Conservation (phyloP, 306 rosid species). For the Sechiopsis laciniata region DNA sequence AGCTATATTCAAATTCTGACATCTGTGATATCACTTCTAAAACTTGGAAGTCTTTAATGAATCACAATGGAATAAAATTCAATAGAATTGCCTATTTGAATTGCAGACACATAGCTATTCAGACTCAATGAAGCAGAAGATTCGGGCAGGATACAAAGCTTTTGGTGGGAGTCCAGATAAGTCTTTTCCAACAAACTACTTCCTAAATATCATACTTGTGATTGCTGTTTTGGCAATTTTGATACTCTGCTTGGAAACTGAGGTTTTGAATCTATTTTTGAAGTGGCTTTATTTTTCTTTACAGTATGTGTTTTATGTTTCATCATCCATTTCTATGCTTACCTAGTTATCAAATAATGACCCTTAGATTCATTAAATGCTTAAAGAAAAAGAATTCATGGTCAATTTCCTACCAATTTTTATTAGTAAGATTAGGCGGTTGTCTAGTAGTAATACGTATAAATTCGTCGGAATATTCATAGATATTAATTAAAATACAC, state of each 20-base stretch:
- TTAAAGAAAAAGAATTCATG: no score
- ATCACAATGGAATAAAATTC: constrained; percentile 78
- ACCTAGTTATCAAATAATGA: no score
- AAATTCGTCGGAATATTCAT: no score
- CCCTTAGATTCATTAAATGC: no score
- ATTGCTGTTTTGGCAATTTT: constrained; percentile 72
- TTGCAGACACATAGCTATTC: constrained; percentile 78
- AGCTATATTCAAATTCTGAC: constrained; percentile 55
- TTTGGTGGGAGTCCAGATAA: constrained; percentile 89
- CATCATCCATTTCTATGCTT: no score
- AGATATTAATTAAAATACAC: no score
- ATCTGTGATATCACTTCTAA: no score
- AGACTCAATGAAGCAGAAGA: constrained; percentile 73
- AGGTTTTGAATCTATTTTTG: constrained; percentile 3
- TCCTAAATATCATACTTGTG: constrained; percentile 63
- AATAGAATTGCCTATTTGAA: constrained; percentile 65
- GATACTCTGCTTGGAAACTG: constrained; percentile 68
- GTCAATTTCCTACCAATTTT: no score
- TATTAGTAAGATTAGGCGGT: no score
- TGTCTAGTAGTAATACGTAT: no score
- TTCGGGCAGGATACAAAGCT: constrained; percentile 73
- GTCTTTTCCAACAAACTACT: constrained; percentile 69
- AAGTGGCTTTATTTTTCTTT: no score
- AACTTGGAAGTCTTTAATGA: constrained; percentile 56
- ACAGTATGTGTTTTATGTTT: no score